Evolutionary conservation across 179 eudicot genomes (phyloP), one percentile per base, ranked within the genome.

Genomic region (Dionaea muscipula): DNA sequence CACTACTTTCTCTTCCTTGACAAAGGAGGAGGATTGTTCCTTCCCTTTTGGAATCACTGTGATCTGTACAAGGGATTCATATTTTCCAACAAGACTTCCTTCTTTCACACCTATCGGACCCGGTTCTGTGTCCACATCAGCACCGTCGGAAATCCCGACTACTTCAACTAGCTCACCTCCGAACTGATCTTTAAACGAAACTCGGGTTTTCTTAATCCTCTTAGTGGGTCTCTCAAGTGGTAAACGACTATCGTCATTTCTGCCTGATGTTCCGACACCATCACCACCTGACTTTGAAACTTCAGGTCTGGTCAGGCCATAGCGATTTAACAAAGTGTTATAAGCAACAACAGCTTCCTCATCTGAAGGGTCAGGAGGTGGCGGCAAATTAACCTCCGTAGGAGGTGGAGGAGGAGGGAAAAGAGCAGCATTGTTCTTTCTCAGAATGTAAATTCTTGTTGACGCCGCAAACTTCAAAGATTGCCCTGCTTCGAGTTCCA

Each of bases 51-150:
- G 98, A 69, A 91, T 81, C 21, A 91, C 81, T 7, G 94, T 91
- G 26, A 69, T 71, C 60, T 91, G 95, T 48, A 91, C 86, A 57
- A 91, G 84, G 6, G 98, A 86, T 59, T 84, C 98, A 44, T 91
- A 91, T 64, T 91, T 84, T 16, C 98, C 98, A 25, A 86, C 98
- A 63, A 91, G 94, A 68, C 98, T 91, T 65, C 98, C 98, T 82
- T 91, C 98, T 69, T 82, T 91, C 27, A 91, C 79, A 57, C 98
- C 98, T 19, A 78, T 45, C 9, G 97, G 97, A 45, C 97, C 97
- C 47, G 97, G 97, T 55, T 90, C 94, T 0, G 97, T 90, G 59
- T 82, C 98, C 10, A 91, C 94, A 62, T 91, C 98, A 53, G 85
- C 95, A 59, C 98, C 98, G 61, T 91, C 98, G 26, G 98, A 91